Base-by-base conservation (phyloP, 257 asterid species). In the Salvia miltiorrhiza region DNA sequence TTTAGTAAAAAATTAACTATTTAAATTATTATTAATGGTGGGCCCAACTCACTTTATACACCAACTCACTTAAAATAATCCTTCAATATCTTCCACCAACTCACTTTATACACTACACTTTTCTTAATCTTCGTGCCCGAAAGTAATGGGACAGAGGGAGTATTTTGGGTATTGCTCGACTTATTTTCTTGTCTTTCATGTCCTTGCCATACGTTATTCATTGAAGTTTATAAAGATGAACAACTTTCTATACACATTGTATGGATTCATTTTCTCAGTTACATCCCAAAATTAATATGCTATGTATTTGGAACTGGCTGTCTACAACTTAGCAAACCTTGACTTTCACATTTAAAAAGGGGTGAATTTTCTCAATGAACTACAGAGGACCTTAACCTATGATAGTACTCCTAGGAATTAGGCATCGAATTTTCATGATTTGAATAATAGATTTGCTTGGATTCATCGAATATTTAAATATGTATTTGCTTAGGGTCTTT, bases 181-280 rank as follows among this genome's bases (percentile, higher is more conserved):
- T 28, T 41, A 33, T 58, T 54, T 9, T 52, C 16, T 56, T 45
- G 28, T 44, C 67, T 65, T 54, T 76, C 58, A 64, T 76, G 62
- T 43, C 53, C 23, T 37, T 64, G 33, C 43, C 47, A 16, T 21
- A 47, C 47, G 7, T 19, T 43, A 40, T 64, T 7, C 20, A 23
- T 63, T 57, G 16, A 30, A 56, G 32, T 12, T 30, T n/a, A 37
- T 58, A 14, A 54, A 20, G 37, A 57, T 41, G 32, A 14, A 19
- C 3, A 19, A 19, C 28, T 69, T 55, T 56, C n/a, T 26, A 7
- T 73, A 37, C 40, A 3, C 35, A 23, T 52, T 48, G 56, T 45
- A 57, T 24, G 30, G 48, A 40, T 69, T 70, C 52, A 62, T 47
- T 43, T 47, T 63, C 11, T 43, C 47, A 39, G 32, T 43, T 48